A percentile compares a stretch with the other conserved stretches of the same genome.
These are phyloP conservation scores for Croton setiger DNA, from an alignment of 441 rosid species.

Conservation along the genomic window DNA sequence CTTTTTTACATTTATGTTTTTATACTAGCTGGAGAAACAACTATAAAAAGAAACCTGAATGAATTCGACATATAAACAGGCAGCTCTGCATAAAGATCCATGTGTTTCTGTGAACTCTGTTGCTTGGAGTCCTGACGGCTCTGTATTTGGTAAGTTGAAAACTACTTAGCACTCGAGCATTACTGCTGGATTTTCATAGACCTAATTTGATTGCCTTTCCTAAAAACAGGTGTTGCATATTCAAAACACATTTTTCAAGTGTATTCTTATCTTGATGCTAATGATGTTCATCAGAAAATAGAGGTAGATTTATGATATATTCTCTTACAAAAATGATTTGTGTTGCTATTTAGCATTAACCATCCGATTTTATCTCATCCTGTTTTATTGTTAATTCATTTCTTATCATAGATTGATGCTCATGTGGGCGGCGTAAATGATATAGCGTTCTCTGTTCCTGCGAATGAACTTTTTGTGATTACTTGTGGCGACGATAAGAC, in stretches of 20 bases:
- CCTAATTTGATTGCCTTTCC: slow-evolving; percentile 2
- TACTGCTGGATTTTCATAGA: slow-evolving; percentile 7
- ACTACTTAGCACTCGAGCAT: slow-evolving; percentile 1
- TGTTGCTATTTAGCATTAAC: neutral
- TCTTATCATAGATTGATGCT: slow-evolving; percentile 48
- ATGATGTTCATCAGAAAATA: slow-evolving; percentile 29
- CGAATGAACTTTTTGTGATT: slow-evolving; percentile 34
- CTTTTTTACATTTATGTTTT: slow-evolving; percentile 2
- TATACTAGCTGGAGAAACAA: slow-evolving; percentile 8
- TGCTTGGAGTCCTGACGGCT: slow-evolving; percentile 53
- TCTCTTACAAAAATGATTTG: neutral
- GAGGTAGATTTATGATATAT: slow-evolving; percentile 34
- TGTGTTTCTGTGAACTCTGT: slow-evolving; percentile 43
- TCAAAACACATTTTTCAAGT: slow-evolving; percentile 50
- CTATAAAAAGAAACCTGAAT: slow-evolving; percentile 19
- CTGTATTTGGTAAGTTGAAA: slow-evolving; percentile 46
- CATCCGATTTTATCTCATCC: neutral
- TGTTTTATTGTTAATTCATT: neutral
- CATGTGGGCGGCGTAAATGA: slow-evolving; percentile 59
- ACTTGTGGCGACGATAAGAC: slow-evolving; percentile 63
- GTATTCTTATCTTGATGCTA: slow-evolving; percentile 40
- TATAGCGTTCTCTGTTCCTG: slow-evolving; percentile 42
- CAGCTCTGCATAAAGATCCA: slow-evolving; percentile 37
- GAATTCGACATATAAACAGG: slow-evolving; percentile 27
- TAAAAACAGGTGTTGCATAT: slow-evolving; percentile 47